phyloP scores from a whole-genome alignment of 768 basidiomycete genomes.

The Lyophyllum atratum region DNA sequence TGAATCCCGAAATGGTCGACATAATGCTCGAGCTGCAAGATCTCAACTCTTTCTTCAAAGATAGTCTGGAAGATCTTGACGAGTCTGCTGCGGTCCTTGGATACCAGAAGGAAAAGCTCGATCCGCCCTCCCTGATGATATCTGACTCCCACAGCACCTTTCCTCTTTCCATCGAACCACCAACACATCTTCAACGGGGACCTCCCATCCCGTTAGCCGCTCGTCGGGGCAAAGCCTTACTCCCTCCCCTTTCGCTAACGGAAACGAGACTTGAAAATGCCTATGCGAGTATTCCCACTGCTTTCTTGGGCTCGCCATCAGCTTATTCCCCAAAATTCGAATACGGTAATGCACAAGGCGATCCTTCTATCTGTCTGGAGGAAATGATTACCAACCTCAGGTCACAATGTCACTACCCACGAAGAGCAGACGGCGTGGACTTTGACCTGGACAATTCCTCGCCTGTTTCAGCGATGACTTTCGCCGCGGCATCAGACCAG shows the following conservation, averaged over 20 bases:
- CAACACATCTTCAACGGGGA: slow-evolving; percentile 21
- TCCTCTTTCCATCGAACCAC: slow-evolving; percentile 37
- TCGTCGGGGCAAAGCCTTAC: slow-evolving; percentile 37
- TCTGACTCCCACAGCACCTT: slow-evolving; percentile 44
- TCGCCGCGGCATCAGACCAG: slow-evolving; percentile 12
- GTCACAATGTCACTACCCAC: slow-evolving; percentile 34
- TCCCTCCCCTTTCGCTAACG: slow-evolving; percentile 31
- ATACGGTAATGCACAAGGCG: slow-evolving; percentile 21
- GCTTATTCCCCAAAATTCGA: slow-evolving; percentile 36
- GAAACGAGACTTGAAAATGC: slow-evolving; percentile 18
- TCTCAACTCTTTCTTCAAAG: slow-evolving; percentile 41
- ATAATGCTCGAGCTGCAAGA: slow-evolving; percentile 42
- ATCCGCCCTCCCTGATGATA: slow-evolving; percentile 40
- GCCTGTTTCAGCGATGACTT: slow-evolving; percentile 13
- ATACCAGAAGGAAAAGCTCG: slow-evolving; percentile 20
- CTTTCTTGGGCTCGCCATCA: slow-evolving; percentile 44
- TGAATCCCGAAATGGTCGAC: slow-evolving; percentile 40
- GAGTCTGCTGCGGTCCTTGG: slow-evolving; percentile 11
- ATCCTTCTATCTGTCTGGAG: slow-evolving; percentile 34
- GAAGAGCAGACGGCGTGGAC: slow-evolving; percentile 7
- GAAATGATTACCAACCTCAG: slow-evolving; percentile 50
- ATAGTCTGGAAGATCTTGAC: slow-evolving; percentile 21
- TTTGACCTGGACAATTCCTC: neutral
- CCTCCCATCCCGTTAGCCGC: slow-evolving; percentile 31
- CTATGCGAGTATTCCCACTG: slow-evolving; percentile 46